Conservation (phyloP, 306 rosid genomes). For the Sicyos baderoa region DNA sequence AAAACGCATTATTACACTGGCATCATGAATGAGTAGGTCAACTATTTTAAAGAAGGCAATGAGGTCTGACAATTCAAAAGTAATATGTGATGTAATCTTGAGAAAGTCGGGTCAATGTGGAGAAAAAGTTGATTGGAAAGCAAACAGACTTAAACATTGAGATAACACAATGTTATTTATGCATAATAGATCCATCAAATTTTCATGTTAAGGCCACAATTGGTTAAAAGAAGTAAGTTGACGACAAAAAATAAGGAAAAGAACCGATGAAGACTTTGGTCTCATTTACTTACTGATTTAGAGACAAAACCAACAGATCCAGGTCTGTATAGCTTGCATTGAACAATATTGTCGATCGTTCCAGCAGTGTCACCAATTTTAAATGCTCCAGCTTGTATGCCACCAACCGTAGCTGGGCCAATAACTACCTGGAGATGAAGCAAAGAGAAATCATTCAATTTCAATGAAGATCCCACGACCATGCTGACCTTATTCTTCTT, state of each 20-base stretch:
- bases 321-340: slow-evolving; percentile 94
- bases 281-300: slow-evolving; percentile 63
- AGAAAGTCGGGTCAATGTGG: background rate
- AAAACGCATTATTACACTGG: slow-evolving; percentile 13
- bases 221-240: too few relatives aligned
- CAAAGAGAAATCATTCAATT: slow-evolving; percentile 4
- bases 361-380: slow-evolving; percentile 99
- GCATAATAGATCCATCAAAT: too few relatives aligned
- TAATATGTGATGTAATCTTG: background rate
- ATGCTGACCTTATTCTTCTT: background rate
- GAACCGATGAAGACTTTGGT: slow-evolving; percentile 12
- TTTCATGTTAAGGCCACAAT: too few relatives aligned
- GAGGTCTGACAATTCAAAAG: background rate
- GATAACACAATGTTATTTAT: background rate
- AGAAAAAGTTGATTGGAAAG: background rate
- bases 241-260: background rate
- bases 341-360: slow-evolving; percentile 84
- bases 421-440: slow-evolving; percentile 58
- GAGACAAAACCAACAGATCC: slow-evolving; percentile 99
- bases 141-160: background rate
- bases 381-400: slow-evolving; percentile 97
- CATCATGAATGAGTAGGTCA: background rate
- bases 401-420: slow-evolving; percentile 98
- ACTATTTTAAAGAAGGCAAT: background rate
- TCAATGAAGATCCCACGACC: slow-evolving; percentile 18